Base-by-base conservation (phyloP, 352 stramenopile species). In the Pythium plurisporium region DNA sequence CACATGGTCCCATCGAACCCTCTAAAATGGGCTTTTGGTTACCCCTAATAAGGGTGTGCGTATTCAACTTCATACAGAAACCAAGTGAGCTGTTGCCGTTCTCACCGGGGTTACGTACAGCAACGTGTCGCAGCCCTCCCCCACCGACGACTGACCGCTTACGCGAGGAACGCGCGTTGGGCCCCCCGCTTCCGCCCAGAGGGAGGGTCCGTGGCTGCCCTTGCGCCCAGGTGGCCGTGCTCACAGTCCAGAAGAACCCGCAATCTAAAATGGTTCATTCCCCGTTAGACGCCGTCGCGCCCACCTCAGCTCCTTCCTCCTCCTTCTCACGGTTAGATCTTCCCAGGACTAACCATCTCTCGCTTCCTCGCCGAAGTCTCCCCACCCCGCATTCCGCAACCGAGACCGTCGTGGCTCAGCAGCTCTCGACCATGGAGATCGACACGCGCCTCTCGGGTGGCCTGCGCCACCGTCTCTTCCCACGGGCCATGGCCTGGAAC, bases 381-480 rank as follows among this genome's bases (percentile, higher is more conserved):
- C n/a, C n/a, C n/a, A n/a, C n/a, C n/a, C n/a, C n/a, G n/a, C n/a
- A n/a, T n/a, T n/a, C n/a, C n/a, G n/a, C 42, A 33, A 33, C 19
- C 20, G 42, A 49, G 42, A 49, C 42, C 42, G 42, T 49, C 42
- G 46, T 53, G 8, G 23, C 22, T 20, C 42, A 49, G 42, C 42
- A 49, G 42, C 42, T 49, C 42, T 22, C 26, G 9, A 33, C 27
- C 38, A 64, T 64, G 56, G 56, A 56, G 49, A 65, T 54, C 42
- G 57, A 65, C 33, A 42, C 2, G 5, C 43, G 44, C 19, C 40
- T 45, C 4, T 20, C 40, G 1, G 29, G 22, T 20, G 40, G 23
- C 41, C 67, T 86, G 61, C 73, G 72, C 48, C 76, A 86, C 54
- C 76, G 76, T 9, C 56, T 86, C 38, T 86, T 86, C 62, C 76